A percentile compares a stretch with the other conserved stretches of the same genome.
Evolutionary conservation across 1,284 basidiomycete genomes (phyloP).

Genomic region (Lentinula novae-zelandiae): DNA sequence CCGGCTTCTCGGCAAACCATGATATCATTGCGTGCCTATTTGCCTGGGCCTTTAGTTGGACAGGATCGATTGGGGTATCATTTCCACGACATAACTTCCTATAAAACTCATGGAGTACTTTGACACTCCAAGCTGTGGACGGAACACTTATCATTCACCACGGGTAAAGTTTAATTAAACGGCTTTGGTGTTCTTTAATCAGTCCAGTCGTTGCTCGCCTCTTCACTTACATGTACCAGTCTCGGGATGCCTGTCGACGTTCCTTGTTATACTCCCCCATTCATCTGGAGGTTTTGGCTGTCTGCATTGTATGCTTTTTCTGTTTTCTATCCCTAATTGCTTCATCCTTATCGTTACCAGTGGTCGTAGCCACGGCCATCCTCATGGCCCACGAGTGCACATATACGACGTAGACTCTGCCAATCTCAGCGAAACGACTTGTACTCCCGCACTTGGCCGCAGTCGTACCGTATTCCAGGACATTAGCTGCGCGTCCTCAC

Average conservation of each 20-base stretch:
- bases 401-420: conserved; percentile 49
- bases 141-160: background rate
- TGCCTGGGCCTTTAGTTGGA: background rate
- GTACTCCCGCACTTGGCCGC: conserved; percentile 25
- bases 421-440: conserved; percentile 35
- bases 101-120: background rate
- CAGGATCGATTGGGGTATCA: too few relatives aligned
- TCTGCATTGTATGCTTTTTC: conserved; percentile 27
- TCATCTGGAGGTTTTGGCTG: conserved; percentile 41
- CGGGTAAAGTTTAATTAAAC: background rate
- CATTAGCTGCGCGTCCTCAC: conserved; percentile 31
- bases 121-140: background rate
- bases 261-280: conserved; percentile 34
- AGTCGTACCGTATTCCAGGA: conserved; percentile 39
- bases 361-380: background rate
- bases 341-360: conserved; percentile 16
- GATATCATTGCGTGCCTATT: background rate
- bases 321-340: background rate
- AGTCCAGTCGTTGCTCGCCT: background rate
- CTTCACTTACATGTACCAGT: background rate
- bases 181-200: background rate
- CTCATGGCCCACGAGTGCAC: conserved; percentile 36
- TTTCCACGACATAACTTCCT: background rate
- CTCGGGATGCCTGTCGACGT: conserved; percentile 17
- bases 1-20: background rate